A percentile compares a stretch with the other conserved stretches of the same genome.
Evolutionary conservation across 2,329 filamentous ascomycete genomes (phyloP).

Genomic region (Talaromyces sp.): DNA sequence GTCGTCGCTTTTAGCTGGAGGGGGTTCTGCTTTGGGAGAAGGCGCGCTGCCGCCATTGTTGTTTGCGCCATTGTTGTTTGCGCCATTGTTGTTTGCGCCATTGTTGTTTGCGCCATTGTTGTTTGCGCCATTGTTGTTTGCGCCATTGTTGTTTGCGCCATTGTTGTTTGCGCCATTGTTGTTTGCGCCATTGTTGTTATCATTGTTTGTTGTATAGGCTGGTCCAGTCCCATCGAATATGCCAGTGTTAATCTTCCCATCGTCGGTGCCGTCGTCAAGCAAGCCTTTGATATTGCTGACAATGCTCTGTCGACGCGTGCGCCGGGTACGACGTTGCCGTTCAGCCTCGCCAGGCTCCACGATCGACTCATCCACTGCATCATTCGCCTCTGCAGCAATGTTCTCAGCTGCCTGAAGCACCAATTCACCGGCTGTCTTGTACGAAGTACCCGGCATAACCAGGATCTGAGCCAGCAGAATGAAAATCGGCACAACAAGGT

Average conservation of each 20-base stretch:
- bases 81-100: background rate
- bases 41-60: slow-evolving; percentile 4
- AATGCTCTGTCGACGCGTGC: slow-evolving; percentile 56
- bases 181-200: background rate
- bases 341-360: slow-evolving; percentile 43
- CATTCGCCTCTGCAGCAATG: slow-evolving; percentile 49
- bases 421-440: slow-evolving; percentile 81
- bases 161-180: background rate
- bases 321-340: slow-evolving; percentile 49
- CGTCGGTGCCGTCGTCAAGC: slow-evolving; percentile 46
- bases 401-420: slow-evolving; percentile 62
- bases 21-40: slow-evolving; percentile 22
- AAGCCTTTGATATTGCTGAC: slow-evolving; percentile 68
- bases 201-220: background rate
- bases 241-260: slow-evolving; percentile 13
- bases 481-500: slow-evolving; percentile 63
- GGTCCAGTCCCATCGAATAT: slow-evolving; percentile 13
- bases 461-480: slow-evolving; percentile 64
- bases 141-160: background rate
- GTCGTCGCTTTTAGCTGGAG: slow-evolving; percentile 1
- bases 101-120: background rate
- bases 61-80: background rate
- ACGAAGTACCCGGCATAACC: slow-evolving; percentile 68
- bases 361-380: slow-evolving; percentile 53
- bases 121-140: background rate